phyloP scores from a whole-genome alignment of 257 asterid genomes.

The Gentiana straminea region DNA sequence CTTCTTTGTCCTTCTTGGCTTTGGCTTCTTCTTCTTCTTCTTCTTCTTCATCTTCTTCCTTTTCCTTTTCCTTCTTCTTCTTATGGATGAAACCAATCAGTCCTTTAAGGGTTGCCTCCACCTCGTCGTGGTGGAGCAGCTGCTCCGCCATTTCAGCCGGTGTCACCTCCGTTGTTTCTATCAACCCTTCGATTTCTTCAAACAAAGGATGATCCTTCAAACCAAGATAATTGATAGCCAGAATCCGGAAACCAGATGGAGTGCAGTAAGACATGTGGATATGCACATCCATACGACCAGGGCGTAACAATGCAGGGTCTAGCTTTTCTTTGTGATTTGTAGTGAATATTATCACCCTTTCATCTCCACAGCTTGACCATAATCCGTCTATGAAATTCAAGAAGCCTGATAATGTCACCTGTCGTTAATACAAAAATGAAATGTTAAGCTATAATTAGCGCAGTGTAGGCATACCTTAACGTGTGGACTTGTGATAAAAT shows the following conservation, averaged over 20 bases:
- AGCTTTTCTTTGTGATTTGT: conserved; percentile 56
- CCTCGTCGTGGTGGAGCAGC: conserved; percentile 41
- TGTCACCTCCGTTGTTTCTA: conserved; percentile 26
- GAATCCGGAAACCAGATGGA: conserved; percentile 39
- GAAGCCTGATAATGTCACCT: conserved; percentile 59
- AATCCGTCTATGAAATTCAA: conserved; percentile 60
- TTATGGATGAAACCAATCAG: conserved; percentile 30
- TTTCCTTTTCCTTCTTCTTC: conserved; percentile 22
- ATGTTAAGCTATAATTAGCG: too few species aligned
- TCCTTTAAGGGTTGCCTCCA: conserved; percentile 32
- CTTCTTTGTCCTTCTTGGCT: too few species aligned
- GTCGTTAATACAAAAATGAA: not conserved
- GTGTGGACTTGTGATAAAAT: too few species aligned
- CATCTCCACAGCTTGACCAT: conserved; percentile 71
- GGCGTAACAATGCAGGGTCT: conserved; percentile 56
- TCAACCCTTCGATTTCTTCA: conserved; percentile 33
- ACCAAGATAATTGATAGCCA: conserved; percentile 47
- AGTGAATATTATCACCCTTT: conserved; percentile 57
- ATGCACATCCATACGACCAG: conserved; percentile 75
- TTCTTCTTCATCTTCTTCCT: conserved; percentile 11
- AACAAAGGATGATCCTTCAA: conserved; percentile 29
- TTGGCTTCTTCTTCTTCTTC: not conserved
- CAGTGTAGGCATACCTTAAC: not conserved
- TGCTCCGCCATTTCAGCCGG: conserved; percentile 80
- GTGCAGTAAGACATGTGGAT: conserved; percentile 55